Evolutionary conservation across 2,329 filamentous ascomycete genomes (phyloP).

Genomic region (Cadophora sp.): DNA sequence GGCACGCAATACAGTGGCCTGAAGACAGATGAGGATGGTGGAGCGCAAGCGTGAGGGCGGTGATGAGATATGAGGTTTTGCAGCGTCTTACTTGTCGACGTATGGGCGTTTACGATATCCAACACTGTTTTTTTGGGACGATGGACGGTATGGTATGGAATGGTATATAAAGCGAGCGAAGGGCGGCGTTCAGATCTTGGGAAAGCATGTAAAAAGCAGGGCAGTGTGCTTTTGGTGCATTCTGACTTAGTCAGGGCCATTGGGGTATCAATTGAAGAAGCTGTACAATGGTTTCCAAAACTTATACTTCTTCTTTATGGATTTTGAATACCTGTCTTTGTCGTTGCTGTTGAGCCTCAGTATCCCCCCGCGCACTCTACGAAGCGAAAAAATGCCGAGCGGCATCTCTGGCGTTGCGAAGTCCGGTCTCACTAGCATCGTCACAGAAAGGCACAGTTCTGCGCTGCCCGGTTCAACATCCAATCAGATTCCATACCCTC

Average conservation of each 20-base stretch:
- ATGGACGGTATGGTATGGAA: neutral
- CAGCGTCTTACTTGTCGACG: conserved; percentile 14
- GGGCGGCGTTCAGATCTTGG: conserved; percentile 16
- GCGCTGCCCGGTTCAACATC: neutral
- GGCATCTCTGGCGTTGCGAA: conserved; percentile 10
- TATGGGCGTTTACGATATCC: conserved; percentile 28
- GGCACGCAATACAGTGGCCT: conserved; percentile 70
- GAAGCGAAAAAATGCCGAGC: conserved; percentile 15
- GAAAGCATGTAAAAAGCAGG: conserved; percentile 4
- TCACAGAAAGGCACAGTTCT: neutral
- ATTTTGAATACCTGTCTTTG: neutral
- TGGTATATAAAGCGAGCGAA: neutral
- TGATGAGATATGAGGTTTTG: conserved; percentile 19
- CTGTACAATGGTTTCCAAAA: neutral
- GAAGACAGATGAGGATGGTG: conserved; percentile 62
- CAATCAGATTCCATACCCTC: neutral
- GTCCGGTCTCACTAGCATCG: conserved; percentile 7
- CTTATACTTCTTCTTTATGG: neutral
- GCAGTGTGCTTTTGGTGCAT: neutral
- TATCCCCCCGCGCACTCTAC: neutral
- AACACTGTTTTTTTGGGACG: conserved; percentile 21
- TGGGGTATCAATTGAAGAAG: neutral
- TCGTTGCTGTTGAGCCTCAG: neutral
- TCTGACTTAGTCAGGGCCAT: neutral
- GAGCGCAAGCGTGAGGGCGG: conserved; percentile 31